A percentile compares a stretch with the other conserved stretches of the same genome.
Conservation (phyloP, 2,329 filamentous ascomycete species). For the Curvularia sp. region DNA sequence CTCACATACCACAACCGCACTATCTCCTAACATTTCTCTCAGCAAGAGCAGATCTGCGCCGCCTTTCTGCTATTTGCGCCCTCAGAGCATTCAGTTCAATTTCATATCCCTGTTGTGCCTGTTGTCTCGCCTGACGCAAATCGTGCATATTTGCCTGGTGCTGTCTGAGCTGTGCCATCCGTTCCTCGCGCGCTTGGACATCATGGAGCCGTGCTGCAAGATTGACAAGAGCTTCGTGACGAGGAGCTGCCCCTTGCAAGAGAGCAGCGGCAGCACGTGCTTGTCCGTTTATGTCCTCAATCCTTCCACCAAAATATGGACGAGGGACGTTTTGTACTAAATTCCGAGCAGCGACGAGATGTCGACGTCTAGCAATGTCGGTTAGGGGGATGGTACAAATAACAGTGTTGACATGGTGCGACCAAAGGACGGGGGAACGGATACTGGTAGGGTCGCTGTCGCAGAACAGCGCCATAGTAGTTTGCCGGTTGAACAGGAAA, state of each 20-base stretch:
- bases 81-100: not conserved
- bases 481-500: constrained; percentile 3
- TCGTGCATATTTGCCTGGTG: not conserved
- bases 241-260: not conserved
- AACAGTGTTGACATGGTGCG: constrained; percentile 14
- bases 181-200: not conserved
- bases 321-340: not conserved
- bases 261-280: not conserved
- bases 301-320: not conserved
- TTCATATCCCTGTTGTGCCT: not conserved
- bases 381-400: constrained; percentile 19
- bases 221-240: not conserved
- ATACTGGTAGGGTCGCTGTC: constrained; percentile 11
- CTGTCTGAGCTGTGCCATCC: not conserved
- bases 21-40: not conserved
- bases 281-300: not conserved
- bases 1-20: not conserved
- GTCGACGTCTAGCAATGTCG: constrained; percentile 16
- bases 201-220: not conserved
- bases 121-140: not conserved
- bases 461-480: constrained; percentile 7
- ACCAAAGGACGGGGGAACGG: constrained; percentile 1
- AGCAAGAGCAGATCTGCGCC: not conserved
- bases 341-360: not conserved
- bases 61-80: not conserved